Base-by-base conservation (phyloP, 2,329 filamentous ascomycete species). In the Metarhizium rileyi region DNA sequence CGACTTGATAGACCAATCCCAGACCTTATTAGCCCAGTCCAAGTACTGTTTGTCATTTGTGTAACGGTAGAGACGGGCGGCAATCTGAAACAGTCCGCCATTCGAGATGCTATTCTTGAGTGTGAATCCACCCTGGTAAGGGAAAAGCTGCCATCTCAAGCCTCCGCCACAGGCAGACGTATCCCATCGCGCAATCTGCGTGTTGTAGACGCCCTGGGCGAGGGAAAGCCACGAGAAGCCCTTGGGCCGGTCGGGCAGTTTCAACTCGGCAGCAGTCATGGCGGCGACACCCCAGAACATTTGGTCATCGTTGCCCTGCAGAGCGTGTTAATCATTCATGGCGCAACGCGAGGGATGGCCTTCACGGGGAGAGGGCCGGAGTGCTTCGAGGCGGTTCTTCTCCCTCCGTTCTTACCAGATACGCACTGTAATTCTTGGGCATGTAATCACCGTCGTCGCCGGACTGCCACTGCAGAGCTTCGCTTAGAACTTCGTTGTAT, bases 251-350 rank as follows among this genome's bases (percentile, higher is more conserved):
- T 84, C 71, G 14, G 79, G 76, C 55, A 84, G 84, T 47, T 77
- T 76, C 47, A 73, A 70, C 61, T 87, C 83, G 46, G 81, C 81
- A 1, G 83, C 83, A 9, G 78, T 71, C 75, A 86, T 81, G 33
- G 81, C 80, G 4, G 81, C 75, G 62, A 85, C 77, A 18, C 73
- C 83, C 83, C 83, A 87, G 63, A 84, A 84, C 26, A 74, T 77
- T 63, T 87, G 83, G 52, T 86, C 83, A 53, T 86, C 83, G 62
- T 86, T 86, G 56, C 82, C 82, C 49, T n/a, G n/a, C n/a, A n/a
- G n/a, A n/a, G n/a, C n/a, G n/a, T n/a, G n/a, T n/a, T n/a, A n/a
- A n/a, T n/a, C n/a, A n/a, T n/a, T n/a, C n/a, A n/a, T n/a, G n/a
- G n/a, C n/a, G n/a, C n/a, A n/a, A n/a, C n/a, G n/a, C n/a, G n/a